Conservation (phyloP, 2,329 filamentous ascomycete species). For the Fusarium chuoi region DNA sequence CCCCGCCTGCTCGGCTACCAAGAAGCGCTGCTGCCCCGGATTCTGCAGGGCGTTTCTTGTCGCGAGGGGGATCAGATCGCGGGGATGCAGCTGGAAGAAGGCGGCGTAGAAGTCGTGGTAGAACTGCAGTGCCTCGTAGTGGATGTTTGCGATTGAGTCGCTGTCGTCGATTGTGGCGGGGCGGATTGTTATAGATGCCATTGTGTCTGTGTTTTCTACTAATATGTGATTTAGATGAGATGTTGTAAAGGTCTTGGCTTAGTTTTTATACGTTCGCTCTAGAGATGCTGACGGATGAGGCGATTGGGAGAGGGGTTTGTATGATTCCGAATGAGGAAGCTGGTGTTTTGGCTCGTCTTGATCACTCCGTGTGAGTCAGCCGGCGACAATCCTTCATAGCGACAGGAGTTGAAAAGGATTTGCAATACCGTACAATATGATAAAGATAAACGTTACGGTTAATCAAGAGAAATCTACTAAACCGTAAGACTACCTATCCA, state of each 20-base stretch:
- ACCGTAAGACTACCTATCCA: too few relatives aligned
- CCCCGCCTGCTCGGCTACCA: constrained; percentile 31
- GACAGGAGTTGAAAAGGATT: neutral
- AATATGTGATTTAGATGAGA: too few relatives aligned
- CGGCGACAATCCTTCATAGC: constrained; percentile 1
- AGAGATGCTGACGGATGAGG: neutral
- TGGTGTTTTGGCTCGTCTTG: constrained; percentile 11
- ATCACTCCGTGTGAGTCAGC: constrained; percentile 23
- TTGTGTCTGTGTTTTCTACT: neutral
- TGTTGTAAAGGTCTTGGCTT: neutral
- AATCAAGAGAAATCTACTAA: too few relatives aligned
- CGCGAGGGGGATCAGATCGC: constrained; percentile 26
- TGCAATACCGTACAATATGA: neutral
- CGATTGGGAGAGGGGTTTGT: neutral
- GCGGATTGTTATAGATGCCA: constrained; percentile 28
- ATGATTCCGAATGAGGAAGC: constrained; percentile 31
- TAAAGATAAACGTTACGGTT: too few relatives aligned
- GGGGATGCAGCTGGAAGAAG: constrained; percentile 33
- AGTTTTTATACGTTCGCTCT: constrained; percentile 2
- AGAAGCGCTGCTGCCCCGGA: constrained; percentile 14
- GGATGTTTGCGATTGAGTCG: constrained; percentile 30
- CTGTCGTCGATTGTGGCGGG: constrained; percentile 30
- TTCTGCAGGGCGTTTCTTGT: constrained; percentile 28
- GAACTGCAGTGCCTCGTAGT: constrained; percentile 26
- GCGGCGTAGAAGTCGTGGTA: constrained; percentile 40